These are phyloP conservation scores for Pythium utonaiense DNA, from an alignment of 352 stramenopile genomes.

Conservation along the genomic window DNA sequence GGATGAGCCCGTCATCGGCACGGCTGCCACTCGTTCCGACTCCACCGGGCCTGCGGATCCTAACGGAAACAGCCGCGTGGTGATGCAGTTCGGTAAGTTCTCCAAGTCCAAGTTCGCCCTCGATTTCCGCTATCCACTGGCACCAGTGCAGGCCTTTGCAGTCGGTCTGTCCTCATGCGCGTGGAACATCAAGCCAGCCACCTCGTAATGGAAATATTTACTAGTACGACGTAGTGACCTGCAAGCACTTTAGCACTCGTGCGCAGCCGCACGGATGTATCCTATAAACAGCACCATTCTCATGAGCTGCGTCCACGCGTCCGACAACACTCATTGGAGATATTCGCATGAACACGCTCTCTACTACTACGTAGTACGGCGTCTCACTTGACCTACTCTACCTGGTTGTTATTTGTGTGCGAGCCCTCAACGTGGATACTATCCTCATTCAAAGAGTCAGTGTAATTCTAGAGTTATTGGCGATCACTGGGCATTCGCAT, in stretches of 20 bases:
- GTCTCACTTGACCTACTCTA: background rate
- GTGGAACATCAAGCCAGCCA: constrained; percentile 64
- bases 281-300: too few species aligned
- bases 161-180: constrained; percentile 82
- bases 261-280: too few species aligned
- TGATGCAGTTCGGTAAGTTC: constrained; percentile 90
- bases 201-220: constrained; percentile 13
- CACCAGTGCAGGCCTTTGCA: constrained; percentile 82
- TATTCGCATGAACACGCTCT: too few species aligned
- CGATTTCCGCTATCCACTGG: constrained; percentile 84
- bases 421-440: constrained; percentile 53
- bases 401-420: background rate
- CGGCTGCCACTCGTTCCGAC: constrained; percentile 6
- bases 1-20: constrained; percentile 40
- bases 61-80: constrained; percentile 46
- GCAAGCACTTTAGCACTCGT: too few species aligned
- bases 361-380: background rate
- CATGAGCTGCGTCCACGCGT: too few species aligned
- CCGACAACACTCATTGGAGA: too few species aligned
- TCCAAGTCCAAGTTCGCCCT: constrained; percentile 85
- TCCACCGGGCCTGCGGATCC: constrained; percentile 26
- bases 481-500: constrained; percentile 11
- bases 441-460: constrained; percentile 51
- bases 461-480: constrained; percentile 74
- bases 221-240: background rate